Base-by-base conservation (phyloP, 2,329 filamentous ascomycete genomes). In the Teratosphaeria gauchensis region DNA sequence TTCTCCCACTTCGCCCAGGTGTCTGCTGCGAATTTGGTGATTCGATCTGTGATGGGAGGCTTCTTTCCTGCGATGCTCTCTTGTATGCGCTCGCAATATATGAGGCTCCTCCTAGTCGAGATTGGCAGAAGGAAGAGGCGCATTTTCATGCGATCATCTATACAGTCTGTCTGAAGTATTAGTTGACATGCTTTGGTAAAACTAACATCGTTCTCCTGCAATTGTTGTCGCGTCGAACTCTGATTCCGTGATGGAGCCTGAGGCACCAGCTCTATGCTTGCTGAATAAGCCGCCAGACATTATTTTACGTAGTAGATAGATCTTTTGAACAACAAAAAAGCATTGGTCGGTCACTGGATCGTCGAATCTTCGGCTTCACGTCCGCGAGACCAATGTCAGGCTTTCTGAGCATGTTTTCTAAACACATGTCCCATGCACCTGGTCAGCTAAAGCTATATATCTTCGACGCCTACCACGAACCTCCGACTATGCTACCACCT, bases 81-180 rank as follows among this genome's bases (percentile, higher is more conserved):
- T 65, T 62, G 66, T 63, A 89, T 77, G 64, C 87, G 87, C 71
- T 96, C 89, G 75, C 90, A 95, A 79, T 96, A 97, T 69, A 99
- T 85, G 62, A 99, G 84, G 56, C 90, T 92, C 69, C 92, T 88
- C 70, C 89, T 85, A 65, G 91, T 95, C 60, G 92, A 95, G 68
- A 99, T 87, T 62, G 94, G 94, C 59, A 99, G 83, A 64, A 99
- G 85, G 76, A 91, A 96, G 74, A 99, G 82, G 73, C 91, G 89
- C 94, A 99, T 97, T 14, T 52, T 61, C 55, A 57, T 48, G 19
- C 9, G 35, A 51, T 32, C 14, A 31, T 1, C 9, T 21, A 21
- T 48, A 19, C n/a, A 48, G 3, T 2, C 16, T 7, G 16, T 11
- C n/a, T 21, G 2, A 1, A 7, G 21, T 48, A 6, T 48, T 19